These are phyloP conservation scores for Moesziomyces aphidis DNA, from an alignment of 1,284 basidiomycete species.

Conservation along the genomic window DNA sequence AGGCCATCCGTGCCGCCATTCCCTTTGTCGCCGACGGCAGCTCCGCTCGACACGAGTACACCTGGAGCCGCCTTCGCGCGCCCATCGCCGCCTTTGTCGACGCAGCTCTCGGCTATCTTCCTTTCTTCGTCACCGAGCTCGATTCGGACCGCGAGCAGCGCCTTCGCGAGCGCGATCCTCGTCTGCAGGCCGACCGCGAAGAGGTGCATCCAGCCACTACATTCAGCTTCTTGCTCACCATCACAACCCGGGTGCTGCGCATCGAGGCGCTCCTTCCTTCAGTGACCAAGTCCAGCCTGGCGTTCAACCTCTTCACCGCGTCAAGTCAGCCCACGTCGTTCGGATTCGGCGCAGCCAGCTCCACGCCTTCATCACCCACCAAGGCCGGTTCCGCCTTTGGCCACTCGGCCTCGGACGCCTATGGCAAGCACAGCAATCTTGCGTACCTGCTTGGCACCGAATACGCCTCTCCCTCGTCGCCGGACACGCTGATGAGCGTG, in stretches of 20 bases:
- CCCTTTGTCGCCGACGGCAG: slow-evolving; percentile 37
- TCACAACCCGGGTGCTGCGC: slow-evolving; percentile 56
- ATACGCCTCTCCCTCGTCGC: slow-evolving; percentile 38
- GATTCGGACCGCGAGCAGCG: slow-evolving; percentile 42
- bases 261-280: slow-evolving; percentile 52
- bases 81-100: slow-evolving; percentile 54
- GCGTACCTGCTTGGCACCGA: slow-evolving; percentile 27
- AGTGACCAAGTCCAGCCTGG: slow-evolving; percentile 42
- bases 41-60: slow-evolving; percentile 54
- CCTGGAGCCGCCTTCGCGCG: slow-evolving; percentile 56
- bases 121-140: slow-evolving; percentile 57
- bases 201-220: slow-evolving; percentile 57
- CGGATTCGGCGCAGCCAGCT: slow-evolving; percentile 14
- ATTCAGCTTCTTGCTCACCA: slow-evolving; percentile 53
- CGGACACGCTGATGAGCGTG: slow-evolving; percentile 56
- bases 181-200: slow-evolving; percentile 38
- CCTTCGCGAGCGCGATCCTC: slow-evolving; percentile 22
- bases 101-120: slow-evolving; percentile 47
- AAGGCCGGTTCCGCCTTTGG: slow-evolving; percentile 2
- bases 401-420: slow-evolving; percentile 8
- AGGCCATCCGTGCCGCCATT: slow-evolving; percentile 47
- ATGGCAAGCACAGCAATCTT: slow-evolving; percentile 40
- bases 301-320: slow-evolving; percentile 44
- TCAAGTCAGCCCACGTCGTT: slow-evolving; percentile 22
- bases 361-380: slow-evolving; percentile 4